phyloP scores from a whole-genome alignment of 208 protist species.

The Trypanosomatidae sp. region DNA sequence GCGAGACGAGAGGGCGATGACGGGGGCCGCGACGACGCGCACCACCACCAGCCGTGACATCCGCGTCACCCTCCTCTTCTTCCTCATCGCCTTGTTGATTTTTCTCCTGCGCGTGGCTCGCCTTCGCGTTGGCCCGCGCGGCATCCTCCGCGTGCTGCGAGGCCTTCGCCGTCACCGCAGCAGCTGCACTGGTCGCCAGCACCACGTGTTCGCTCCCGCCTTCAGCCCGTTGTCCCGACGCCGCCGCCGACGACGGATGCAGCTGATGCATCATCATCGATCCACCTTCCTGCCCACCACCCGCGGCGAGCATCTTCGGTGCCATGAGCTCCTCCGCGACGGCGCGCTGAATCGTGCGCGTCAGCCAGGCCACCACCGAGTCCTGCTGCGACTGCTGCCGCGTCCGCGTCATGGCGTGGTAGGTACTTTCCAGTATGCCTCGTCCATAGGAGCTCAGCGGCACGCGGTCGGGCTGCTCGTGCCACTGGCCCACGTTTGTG shows the following conservation, averaged over 20 bases:
- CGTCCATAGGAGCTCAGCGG: constrained; percentile 62
- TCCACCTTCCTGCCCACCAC: constrained; percentile 7
- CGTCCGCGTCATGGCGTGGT: constrained; percentile 21
- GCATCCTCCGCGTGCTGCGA: too few relatives aligned
- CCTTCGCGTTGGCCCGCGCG: too few relatives aligned
- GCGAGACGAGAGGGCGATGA: constrained; percentile 7
- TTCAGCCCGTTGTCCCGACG: too few relatives aligned
- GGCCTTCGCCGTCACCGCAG: too few relatives aligned
- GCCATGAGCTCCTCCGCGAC: constrained; percentile 75
- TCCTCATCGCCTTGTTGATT: too few relatives aligned
- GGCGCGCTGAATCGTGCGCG: constrained; percentile 70
- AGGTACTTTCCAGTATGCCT: constrained; percentile 61
- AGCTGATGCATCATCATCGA: too few relatives aligned
- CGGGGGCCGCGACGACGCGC: constrained; percentile 9
- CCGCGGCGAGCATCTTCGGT: constrained; percentile 10
- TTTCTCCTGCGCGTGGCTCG: too few relatives aligned
- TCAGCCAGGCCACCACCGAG: constrained; percentile 80
- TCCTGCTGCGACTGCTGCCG: constrained; percentile 44
- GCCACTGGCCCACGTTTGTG: constrained; percentile 67
- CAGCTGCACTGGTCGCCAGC: too few relatives aligned
- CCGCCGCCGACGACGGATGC: too few relatives aligned
- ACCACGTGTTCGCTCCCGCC: too few relatives aligned
- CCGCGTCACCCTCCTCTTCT: background rate
- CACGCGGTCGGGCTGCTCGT: constrained; percentile 67
- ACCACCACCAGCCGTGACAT: background rate